Evolutionary conservation across 2,329 filamentous ascomycete species (phyloP), one percentile per base, ranked within the genome.

Genomic region (Aspergillus sergii): DNA sequence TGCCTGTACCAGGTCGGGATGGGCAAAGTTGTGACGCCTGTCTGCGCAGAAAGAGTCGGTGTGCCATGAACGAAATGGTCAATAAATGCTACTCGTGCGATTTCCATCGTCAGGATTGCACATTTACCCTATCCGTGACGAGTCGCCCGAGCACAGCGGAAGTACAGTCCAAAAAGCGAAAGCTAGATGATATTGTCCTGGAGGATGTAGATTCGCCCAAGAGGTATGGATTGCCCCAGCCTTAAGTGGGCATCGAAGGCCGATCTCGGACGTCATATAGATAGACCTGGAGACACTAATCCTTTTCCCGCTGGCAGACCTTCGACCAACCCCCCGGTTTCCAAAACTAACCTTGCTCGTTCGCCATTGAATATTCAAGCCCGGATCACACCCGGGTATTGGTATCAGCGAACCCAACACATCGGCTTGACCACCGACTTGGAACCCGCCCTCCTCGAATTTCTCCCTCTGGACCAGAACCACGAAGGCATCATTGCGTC

Each of bases 41-140:
- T 68, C 71, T 79, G 59, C 76, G 74, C 64, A 72, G 78, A 69
- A 79, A 78, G 68, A 79, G 77, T 69, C 74, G 77, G 21, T 80
- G 79, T 69, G 78, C 78, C 21, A 80, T 80, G 74, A 80, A 80
- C 65, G 77, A 79, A 63, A 72, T 75, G 66, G 74, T 78, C 64
- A 78, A 79, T 61, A 80, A 79, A 64, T 80, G 78, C 65, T 80
- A 79, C 61, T 80, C 78, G 51, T 80, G 79, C 62, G 78, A 81
- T 58, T 81, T 80, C 45, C 78, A 80, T 65, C 77, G 77, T 48
- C 79, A 80, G 69, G 78, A 81, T 32, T 80, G 78, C 66, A 80
- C 78, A 9, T 80, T 80, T 62, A 76, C 70, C 30, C 68, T 79
- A 9, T 68, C 72, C 36, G 69, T 62, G 45, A 34, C 66, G 30